phyloP scores from a whole-genome alignment of 805 yeast genomes.

The Crinitomyces ghanaensis region DNA sequence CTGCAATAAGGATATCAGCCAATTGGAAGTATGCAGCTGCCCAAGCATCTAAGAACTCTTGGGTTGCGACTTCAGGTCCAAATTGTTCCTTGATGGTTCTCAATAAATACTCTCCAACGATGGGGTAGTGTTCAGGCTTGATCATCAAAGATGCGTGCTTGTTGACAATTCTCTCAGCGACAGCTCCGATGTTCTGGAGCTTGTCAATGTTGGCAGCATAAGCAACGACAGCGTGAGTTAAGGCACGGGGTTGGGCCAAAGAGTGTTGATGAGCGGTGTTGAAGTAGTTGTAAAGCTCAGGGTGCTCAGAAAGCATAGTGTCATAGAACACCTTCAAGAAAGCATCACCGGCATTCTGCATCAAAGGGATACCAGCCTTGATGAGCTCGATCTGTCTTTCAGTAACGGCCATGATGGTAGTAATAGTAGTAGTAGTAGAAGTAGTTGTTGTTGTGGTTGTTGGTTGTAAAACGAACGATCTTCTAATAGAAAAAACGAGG shows the following conservation, averaged over 20 bases:
- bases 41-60: conserved; percentile 52
- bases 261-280: conserved; percentile 24
- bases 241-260: not conserved
- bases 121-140: conserved; percentile 51
- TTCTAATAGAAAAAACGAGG: no score
- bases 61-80: conserved; percentile 46
- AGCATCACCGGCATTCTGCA: conserved; percentile 1
- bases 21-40: conserved; percentile 49
- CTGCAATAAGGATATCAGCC: conserved; percentile 47
- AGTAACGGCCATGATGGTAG: no score
- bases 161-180: conserved; percentile 47
- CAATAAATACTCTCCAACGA: conserved; percentile 49
- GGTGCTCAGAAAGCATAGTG: conserved; percentile 41
- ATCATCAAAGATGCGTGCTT: conserved; percentile 60
- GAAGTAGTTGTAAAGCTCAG: conserved; percentile 50
- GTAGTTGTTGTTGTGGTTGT: no score
- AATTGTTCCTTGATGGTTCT: conserved; percentile 42
- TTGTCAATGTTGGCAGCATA: conserved; percentile 29
- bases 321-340: conserved; percentile 25
- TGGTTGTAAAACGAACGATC: no score
- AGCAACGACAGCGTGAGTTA: not conserved
- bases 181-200: conserved; percentile 12
- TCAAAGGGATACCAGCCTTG: conserved; percentile 1
- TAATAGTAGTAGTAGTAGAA: no score
- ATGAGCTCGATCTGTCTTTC: not conserved